Base-by-base conservation (phyloP, 176 grass and related monocot genomes). In the Aechmea fasciata region DNA sequence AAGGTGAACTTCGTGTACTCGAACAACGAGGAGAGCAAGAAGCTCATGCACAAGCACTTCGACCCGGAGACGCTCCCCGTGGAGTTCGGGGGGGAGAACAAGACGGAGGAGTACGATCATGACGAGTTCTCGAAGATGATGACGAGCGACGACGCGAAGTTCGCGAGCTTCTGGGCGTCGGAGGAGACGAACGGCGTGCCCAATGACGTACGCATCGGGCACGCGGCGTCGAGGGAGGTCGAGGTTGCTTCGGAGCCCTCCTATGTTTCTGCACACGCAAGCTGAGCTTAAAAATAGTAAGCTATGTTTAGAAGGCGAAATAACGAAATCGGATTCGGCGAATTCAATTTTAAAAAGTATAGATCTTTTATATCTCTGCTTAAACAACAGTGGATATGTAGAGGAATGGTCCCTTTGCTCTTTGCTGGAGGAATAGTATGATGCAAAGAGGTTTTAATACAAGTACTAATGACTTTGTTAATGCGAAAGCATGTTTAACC, bases 51-150 rank as follows among this genome's bases (percentile, higher is more conserved):
- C 69, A 75, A 48, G 33, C 68, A 68, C 69, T 90, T 99, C 6
- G 84, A 93, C 63, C 82, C 73, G 1, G 69, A 93, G 52, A 70
- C 80, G n/a, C 86, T 99, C 63, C 89, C 87, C 1, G 20, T 73
- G 50, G 84, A 93, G 66, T 93, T 99, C 75, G 94, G 94, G 67
- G 94, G 94, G 9, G 82, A 75, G 72, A 84, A 67, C 71, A 82
- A 65, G 19, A 62, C 19, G 4, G 33, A 41, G 6, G 53, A 84
- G n/a, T 99, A 93, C 49, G 79, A 80, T 67, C 87, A 93, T 63
- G 94, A 90, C 48, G 86, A 88, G 68, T 99, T 83, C 72, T 82
- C 90, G 26, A 83, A 84, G 61, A 24, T 99, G 77, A 93, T 90
- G 94, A 18, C 50, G 24, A 78, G 84, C 11, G 84, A 99, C 66